phyloP scores from a whole-genome alignment of 1,284 basidiomycete genomes.

The Cutaneotrichosporon cutaneum region DNA sequence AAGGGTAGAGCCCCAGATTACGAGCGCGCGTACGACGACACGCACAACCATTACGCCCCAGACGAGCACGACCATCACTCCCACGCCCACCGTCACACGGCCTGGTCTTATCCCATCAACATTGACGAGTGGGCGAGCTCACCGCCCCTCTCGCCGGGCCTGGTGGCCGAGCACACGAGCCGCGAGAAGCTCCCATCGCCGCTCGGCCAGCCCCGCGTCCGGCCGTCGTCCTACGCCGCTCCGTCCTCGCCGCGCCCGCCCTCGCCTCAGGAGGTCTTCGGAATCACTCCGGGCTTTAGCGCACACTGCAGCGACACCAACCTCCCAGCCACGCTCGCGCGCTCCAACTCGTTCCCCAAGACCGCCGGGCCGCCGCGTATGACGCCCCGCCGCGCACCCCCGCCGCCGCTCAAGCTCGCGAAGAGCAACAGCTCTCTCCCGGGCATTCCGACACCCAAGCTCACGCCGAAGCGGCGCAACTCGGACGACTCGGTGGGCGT shows the following conservation, averaged over 20 bases:
- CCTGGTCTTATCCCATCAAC: background rate
- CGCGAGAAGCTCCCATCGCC: background rate
- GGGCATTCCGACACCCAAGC: constrained; percentile 5
- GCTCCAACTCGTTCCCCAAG: constrained; percentile 19
- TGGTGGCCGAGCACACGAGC: background rate
- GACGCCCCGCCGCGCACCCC: background rate
- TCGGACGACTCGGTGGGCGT: background rate
- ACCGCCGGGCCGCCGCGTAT: background rate
- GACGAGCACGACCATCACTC: background rate
- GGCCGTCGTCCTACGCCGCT: too few relatives aligned
- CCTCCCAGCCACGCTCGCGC: background rate
- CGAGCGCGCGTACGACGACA: background rate
- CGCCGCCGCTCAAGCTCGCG: background rate
- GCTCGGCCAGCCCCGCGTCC: too few relatives aligned
- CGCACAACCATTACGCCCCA: background rate
- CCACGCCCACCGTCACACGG: background rate
- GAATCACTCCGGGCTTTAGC: background rate
- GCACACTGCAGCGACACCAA: background rate
- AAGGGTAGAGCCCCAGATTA: background rate
- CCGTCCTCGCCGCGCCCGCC: background rate
- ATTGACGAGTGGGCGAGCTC: constrained; percentile 2
- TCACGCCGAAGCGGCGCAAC: background rate
- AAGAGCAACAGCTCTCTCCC: constrained; percentile 4
- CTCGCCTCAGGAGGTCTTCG: background rate
- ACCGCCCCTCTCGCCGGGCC: background rate